Percentiles rank a stretch among this genome's conserved stretches.
phyloP scores from a whole-genome alignment of 768 basidiomycete species.

The Suillus plorans region DNA sequence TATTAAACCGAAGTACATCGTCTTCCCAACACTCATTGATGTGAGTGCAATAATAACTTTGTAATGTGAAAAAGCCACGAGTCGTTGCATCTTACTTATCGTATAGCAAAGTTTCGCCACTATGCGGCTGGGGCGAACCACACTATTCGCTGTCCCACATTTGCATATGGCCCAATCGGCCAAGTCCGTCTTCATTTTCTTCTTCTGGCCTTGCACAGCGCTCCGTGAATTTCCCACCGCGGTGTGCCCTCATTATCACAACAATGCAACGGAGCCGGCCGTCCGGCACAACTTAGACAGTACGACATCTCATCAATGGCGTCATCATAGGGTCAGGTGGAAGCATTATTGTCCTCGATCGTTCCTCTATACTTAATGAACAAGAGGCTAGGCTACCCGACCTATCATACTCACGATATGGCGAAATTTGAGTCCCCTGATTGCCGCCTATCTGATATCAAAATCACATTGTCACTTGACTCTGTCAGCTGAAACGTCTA shows the following conservation, averaged over 20 bases:
- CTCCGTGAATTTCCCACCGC: background rate
- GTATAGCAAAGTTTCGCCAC: background rate
- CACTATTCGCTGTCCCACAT: background rate
- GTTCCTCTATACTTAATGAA: background rate
- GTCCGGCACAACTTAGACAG: background rate
- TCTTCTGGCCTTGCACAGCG: background rate
- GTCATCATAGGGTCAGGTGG: background rate
- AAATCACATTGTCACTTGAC: background rate
- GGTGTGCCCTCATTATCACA: background rate
- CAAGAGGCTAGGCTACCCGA: background rate
- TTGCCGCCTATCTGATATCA: background rate
- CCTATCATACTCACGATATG: background rate
- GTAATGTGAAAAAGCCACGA: background rate
- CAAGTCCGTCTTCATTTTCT: background rate
- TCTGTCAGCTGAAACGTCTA: background rate
- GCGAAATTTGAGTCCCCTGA: background rate
- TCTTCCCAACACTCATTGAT: background rate
- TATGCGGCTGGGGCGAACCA: background rate
- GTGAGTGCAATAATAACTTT: background rate
- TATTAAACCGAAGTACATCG: background rate
- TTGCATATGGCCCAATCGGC: background rate
- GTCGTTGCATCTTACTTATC: background rate
- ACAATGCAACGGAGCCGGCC: background rate
- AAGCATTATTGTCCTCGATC: background rate
- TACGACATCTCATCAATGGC: background rate